A percentile compares a stretch with the other conserved stretches of the same genome.
Conservation (phyloP, 2,329 filamentous ascomycete genomes). For the Cryphonectria naterciae region DNA sequence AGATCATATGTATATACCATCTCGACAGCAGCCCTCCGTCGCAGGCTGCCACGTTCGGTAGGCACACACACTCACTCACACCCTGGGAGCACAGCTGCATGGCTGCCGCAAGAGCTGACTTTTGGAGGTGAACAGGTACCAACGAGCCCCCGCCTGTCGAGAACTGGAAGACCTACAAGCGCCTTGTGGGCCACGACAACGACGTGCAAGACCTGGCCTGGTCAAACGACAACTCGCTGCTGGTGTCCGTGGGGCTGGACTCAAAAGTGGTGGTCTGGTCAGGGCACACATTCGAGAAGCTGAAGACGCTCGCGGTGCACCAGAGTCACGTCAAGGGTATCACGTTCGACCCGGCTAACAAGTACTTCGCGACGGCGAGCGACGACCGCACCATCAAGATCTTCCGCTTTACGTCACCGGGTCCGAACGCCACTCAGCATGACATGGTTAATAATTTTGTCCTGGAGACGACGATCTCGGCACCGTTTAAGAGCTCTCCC, state of each 20-base stretch:
- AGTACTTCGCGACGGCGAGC: slow-evolving; percentile 97
- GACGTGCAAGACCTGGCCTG: slow-evolving; percentile 98
- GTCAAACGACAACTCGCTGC: slow-evolving; percentile 92
- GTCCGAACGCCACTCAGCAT: slow-evolving; percentile 88
- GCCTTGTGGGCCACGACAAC: slow-evolving; percentile 95
- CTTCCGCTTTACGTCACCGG: slow-evolving; percentile 89
- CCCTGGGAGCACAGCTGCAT: neutral
- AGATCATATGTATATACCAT: slow-evolving; percentile 97
- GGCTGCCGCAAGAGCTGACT: slow-evolving; percentile 3
- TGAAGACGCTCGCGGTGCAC: slow-evolving; percentile 91
- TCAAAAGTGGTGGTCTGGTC: slow-evolving; percentile 99
- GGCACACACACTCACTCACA: slow-evolving; percentile 38
- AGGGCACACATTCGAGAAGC: slow-evolving; percentile 94
- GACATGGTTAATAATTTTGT: slow-evolving; percentile 98
- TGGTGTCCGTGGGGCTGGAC: slow-evolving; percentile 94
- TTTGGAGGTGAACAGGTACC: slow-evolving; percentile 55
- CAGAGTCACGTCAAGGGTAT: slow-evolving; percentile 99
- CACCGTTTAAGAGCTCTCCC: slow-evolving; percentile 87
- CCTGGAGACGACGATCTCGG: slow-evolving; percentile 86
- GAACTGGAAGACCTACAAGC: slow-evolving; percentile 95
- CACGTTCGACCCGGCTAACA: slow-evolving; percentile 97
- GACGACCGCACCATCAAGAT: slow-evolving; percentile 97
- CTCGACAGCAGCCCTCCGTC: slow-evolving; percentile 81
- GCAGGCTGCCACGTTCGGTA: slow-evolving; percentile 79
- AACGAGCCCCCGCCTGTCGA: slow-evolving; percentile 92